Base-by-base conservation (phyloP, 768 basidiomycete genomes). In the Rhodotorula sphaerocarpa region DNA sequence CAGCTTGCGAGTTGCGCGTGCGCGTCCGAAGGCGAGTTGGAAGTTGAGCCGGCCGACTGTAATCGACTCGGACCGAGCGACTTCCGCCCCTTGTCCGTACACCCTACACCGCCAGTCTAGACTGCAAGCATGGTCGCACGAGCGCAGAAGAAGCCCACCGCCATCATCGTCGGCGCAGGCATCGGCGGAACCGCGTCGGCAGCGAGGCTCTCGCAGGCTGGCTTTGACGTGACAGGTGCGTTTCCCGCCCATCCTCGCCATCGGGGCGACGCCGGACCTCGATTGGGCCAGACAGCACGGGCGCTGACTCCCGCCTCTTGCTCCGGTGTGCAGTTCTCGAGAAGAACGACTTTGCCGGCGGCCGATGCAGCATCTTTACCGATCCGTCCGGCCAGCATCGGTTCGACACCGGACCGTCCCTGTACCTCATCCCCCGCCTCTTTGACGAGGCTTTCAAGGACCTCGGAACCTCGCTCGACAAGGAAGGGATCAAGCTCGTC, bases 311-410 rank as follows among this genome's bases (percentile, higher is more conserved):
- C 43, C 14, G 9, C 12, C 6, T 10, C 50, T 5, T 2, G 7
- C 34, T 11, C 34, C 23, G 23, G 34, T n/a, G 50, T 25, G 18
- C 64, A 61, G 65, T 66, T 12, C 74, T 75, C 60, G 77, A 77
- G 71, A 77, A 77, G 76, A 78, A 79, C 59, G 74, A 72, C 39
- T 76, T 74, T 58, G 73, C 75, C 20, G 78, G 78, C 16, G 78
- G 78, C n/a, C 71, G 77, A 58, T 79, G 78, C 69, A 75, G 74
- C 57, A 53, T 78, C 52, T 74, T 78, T 41, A 58, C 48, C 30
- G 42, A 51, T n/a, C 57, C 50, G 73, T 75, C 54, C 70, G 76
- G 39, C 47, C 39, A 74, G 20, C 74, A 76, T 58, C 72, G 78
- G 15, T 79, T 79, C 65, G 78, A 78, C 59, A 23, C 11, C 30